These are phyloP conservation scores for Magnolia changhungtana DNA, from an alignment of 164 flowering plant species.

Conservation along the genomic window DNA sequence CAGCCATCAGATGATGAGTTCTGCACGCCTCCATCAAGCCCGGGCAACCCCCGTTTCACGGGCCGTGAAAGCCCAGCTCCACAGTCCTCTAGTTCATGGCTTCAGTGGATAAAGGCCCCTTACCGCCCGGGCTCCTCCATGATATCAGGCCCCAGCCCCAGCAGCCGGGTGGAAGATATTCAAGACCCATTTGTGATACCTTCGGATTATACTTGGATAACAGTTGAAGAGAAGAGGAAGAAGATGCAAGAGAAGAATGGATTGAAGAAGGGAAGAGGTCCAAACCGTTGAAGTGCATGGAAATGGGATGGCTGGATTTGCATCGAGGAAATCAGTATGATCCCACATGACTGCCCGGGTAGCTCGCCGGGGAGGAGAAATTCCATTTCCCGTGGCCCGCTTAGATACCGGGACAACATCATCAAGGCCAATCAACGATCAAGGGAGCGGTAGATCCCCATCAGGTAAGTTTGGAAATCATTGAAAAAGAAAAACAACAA, in stretches of 20 bases:
- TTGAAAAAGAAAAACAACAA: background rate
- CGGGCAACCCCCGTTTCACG: constrained; percentile 29
- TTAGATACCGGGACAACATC: background rate
- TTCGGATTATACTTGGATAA: constrained; percentile 74
- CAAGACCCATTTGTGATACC: constrained; percentile 87
- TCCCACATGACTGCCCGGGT: background rate
- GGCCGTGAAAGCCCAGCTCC: constrained; percentile 50
- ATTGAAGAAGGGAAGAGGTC: constrained; percentile 56
- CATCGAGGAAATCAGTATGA: background rate
- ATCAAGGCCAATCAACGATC: background rate
- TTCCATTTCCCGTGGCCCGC: background rate
- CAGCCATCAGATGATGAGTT: constrained; percentile 87
- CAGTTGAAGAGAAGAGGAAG: constrained; percentile 82
- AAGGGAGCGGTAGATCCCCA: background rate
- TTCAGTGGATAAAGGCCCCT: constrained; percentile 85
- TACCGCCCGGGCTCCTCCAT: constrained; percentile 52
- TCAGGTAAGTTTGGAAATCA: background rate
- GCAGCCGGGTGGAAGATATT: constrained; percentile 59
- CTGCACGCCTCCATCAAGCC: constrained; percentile 86
- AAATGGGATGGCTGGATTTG: background rate
- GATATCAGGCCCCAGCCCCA: constrained; percentile 40
- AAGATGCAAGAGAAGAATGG: constrained; percentile 73
- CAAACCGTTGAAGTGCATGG: constrained; percentile 11
- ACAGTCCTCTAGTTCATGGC: constrained; percentile 64
- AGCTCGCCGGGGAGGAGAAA: background rate